phyloP scores from a whole-genome alignment of 2,329 filamentous ascomycete genomes.

The Ploettnerulaceae sp. region DNA sequence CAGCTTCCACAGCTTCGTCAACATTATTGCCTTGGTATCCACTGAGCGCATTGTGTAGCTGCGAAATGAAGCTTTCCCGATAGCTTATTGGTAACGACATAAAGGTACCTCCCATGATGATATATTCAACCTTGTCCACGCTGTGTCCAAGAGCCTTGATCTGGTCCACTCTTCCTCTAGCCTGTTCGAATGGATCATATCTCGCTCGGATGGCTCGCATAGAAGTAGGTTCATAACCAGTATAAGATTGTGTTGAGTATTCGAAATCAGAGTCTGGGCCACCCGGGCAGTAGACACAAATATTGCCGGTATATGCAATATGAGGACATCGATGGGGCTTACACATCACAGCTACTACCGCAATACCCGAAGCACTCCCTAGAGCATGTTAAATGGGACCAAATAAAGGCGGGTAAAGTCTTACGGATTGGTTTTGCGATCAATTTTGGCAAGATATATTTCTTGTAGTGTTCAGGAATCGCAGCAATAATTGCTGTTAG shows the following conservation, averaged over 20 bases:
- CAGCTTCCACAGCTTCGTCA: slow-evolving; percentile 89
- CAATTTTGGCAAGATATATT: slow-evolving; percentile 93
- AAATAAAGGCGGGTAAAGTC: slow-evolving; percentile 29
- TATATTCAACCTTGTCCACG: slow-evolving; percentile 99
- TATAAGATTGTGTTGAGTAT: slow-evolving; percentile 98
- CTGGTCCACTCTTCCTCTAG: slow-evolving; percentile 90
- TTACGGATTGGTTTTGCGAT: slow-evolving; percentile 92
- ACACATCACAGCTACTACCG: slow-evolving; percentile 98
- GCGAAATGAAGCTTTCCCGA: slow-evolving; percentile 87
- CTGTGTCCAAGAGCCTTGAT: slow-evolving; percentile 93
- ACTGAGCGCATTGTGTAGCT: slow-evolving; percentile 93
- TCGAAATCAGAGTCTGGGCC: slow-evolving; percentile 98
- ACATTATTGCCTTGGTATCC: slow-evolving; percentile 93
- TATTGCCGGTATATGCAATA: slow-evolving; percentile 97
- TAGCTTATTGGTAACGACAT: slow-evolving; percentile 93
- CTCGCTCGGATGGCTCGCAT: slow-evolving; percentile 97
- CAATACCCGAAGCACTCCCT: slow-evolving; percentile 94
- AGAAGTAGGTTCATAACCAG: slow-evolving; percentile 95
- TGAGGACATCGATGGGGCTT: slow-evolving; percentile 97
- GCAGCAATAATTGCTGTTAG: slow-evolving; percentile 96
- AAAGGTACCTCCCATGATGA: slow-evolving; percentile 99
- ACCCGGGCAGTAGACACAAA: slow-evolving; percentile 97
- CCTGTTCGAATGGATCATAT: slow-evolving; percentile 97
- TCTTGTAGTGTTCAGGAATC: slow-evolving; percentile 99
- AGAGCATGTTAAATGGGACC: slow-evolving; percentile 2